Evolutionary conservation across 495 filamentous ascomycete species (phyloP).

Genomic region (Penicillium taxi): DNA sequence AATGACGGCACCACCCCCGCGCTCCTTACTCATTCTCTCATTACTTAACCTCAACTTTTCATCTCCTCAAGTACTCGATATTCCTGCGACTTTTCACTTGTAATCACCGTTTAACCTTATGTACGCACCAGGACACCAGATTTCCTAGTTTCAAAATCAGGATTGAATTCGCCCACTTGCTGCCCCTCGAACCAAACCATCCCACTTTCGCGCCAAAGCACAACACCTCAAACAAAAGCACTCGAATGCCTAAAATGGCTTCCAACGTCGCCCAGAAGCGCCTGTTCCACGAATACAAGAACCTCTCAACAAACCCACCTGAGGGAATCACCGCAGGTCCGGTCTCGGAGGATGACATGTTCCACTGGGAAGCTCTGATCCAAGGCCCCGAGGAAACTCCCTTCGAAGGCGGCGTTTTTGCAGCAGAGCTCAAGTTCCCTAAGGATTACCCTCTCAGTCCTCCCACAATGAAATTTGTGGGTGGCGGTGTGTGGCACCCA

Average conservation of each 20-base stretch:
- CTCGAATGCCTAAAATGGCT: slow-evolving; percentile 14
- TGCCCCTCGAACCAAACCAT: slow-evolving; percentile 3
- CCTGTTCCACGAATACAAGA: slow-evolving; percentile 94
- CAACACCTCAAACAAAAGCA: not conserved
- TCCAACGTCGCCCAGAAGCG: slow-evolving; percentile 70
- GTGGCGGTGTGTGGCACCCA: slow-evolving; percentile 85
- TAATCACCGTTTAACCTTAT: not conserved
- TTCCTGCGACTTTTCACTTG: not conserved
- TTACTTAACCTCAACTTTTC: not conserved
- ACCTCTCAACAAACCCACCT: slow-evolving; percentile 71
- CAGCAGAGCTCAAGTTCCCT: slow-evolving; percentile 88
- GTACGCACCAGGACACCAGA: no score
- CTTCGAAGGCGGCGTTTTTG: slow-evolving; percentile 91
- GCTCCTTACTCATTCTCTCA: not conserved
- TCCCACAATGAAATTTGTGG: slow-evolving; percentile 88
- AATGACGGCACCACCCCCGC: slow-evolving; percentile 9
- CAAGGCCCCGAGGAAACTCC: slow-evolving; percentile 92
- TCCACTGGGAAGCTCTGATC: slow-evolving; percentile 94
- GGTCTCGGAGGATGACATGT: slow-evolving; percentile 88
- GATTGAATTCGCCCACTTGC: slow-evolving; percentile 1
- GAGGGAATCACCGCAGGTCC: slow-evolving; percentile 95
- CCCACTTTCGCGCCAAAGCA: slow-evolving; percentile 2
- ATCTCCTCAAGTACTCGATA: not conserved
- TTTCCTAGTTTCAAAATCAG: not conserved
- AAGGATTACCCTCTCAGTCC: slow-evolving; percentile 92